Conservation (phyloP, 2,329 filamentous ascomycete species). For the Aspergillus intermedius region DNA sequence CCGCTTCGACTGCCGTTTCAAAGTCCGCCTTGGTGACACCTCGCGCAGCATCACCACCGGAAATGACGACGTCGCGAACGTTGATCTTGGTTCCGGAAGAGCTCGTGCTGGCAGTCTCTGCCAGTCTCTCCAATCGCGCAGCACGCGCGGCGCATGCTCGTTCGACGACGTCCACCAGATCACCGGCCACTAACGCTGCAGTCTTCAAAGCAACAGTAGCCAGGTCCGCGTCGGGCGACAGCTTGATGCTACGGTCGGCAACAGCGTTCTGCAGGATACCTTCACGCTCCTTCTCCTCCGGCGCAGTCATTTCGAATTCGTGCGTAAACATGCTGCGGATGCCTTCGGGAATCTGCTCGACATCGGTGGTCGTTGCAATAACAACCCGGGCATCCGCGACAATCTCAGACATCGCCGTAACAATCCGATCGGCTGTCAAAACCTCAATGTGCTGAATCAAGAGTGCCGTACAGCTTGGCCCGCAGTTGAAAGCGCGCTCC, state of each 20-base stretch:
- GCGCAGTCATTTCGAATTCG: constrained; percentile 86
- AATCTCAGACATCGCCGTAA: constrained; percentile 75
- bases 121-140: constrained; percentile 67
- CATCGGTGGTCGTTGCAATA: constrained; percentile 88
- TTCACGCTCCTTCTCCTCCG: constrained; percentile 87
- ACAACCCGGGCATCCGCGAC: constrained; percentile 72
- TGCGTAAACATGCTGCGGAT: constrained; percentile 90
- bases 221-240: constrained; percentile 79
- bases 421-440: constrained; percentile 83
- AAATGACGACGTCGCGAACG: constrained; percentile 76
- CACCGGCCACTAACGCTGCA: constrained; percentile 87
- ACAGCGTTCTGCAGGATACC: constrained; percentile 76
- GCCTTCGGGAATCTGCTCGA: constrained; percentile 88
- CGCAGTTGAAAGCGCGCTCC: constrained; percentile 83
- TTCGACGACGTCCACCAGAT: constrained; percentile 90
- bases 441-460: constrained; percentile 88
- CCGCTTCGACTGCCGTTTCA: constrained; percentile 86
- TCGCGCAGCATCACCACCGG: constrained; percentile 72
- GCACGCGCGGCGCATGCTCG: constrained; percentile 73
- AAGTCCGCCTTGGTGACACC: constrained; percentile 80
- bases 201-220: constrained; percentile 86
- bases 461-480: constrained; percentile 72
- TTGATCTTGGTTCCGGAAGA: constrained; percentile 44
- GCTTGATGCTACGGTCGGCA: constrained; percentile 64
- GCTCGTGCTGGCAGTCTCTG: constrained; percentile 34